These are phyloP conservation scores for Naganishia vishniacii DNA, from an alignment of 768 basidiomycete species.

Conservation along the genomic window DNA sequence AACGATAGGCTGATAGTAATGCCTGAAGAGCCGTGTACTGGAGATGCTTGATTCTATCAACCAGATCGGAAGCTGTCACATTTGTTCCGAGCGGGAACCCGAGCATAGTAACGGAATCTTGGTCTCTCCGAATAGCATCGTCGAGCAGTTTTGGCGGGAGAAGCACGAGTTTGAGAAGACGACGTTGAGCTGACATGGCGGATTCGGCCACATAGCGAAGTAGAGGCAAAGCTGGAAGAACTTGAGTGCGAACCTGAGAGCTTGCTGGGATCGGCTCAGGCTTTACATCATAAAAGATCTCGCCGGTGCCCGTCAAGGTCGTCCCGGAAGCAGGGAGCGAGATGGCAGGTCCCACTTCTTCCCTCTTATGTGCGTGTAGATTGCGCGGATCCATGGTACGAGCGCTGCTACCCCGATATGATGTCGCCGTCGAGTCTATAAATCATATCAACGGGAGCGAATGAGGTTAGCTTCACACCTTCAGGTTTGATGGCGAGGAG, in stretches of 20 bases:
- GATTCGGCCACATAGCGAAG: constrained; percentile 17
- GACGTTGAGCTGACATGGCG: constrained; percentile 2
- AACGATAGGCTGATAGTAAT: constrained; percentile 14
- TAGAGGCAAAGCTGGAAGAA: constrained; percentile 19
- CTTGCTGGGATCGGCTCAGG: neutral
- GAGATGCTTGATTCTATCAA: constrained; percentile 20
- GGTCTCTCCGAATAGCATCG: constrained; percentile 17
- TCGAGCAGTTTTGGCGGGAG: constrained; percentile 3
- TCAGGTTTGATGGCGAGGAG: too few relatives aligned
- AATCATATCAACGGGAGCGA: too few relatives aligned
- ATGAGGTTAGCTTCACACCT: too few relatives aligned
- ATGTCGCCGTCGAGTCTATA: too few relatives aligned
- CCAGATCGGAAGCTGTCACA: constrained; percentile 3
- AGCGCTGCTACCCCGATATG: too few relatives aligned
- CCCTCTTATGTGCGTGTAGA: too few relatives aligned
- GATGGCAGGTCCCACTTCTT: too few relatives aligned
- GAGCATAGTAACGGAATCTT: constrained; percentile 7
- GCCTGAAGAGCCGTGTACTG: constrained; percentile 13
- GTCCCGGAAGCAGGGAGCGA: too few relatives aligned
- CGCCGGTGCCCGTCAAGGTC: neutral
- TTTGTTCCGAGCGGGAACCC: neutral
- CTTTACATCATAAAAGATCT: neutral
- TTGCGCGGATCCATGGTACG: too few relatives aligned
- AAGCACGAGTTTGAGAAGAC: constrained; percentile 19
- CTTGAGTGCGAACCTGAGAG: neutral